Evolutionary conservation across 495 filamentous ascomycete species (phyloP), one percentile per base, ranked within the genome.

Genomic region (Alectoria sarmentosa): DNA sequence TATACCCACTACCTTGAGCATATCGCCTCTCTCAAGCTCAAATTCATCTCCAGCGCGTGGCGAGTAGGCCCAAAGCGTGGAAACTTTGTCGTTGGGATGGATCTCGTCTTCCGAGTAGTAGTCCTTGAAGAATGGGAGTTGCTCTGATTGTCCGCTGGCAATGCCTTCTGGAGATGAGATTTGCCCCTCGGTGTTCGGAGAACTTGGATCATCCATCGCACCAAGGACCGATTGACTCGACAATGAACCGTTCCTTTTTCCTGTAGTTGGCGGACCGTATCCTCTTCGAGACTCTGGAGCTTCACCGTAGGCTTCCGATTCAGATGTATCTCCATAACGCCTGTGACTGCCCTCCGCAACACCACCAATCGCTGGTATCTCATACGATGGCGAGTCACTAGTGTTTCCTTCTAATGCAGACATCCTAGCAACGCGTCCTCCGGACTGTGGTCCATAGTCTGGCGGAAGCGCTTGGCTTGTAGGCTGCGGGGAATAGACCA

Each of bases 81-180:
- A 83, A 36, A 99, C 95, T 63, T 86, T 88, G 70, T 98, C 92
- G 39, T 89, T 88, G 5, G 94, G 88, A 66, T 92, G 90, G 66
- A 99, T 96, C 67, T 98, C 92, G 71, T 98, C 93, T 69, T 91
- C 86, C 6, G 93, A 97, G 75, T 99, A 99, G 74, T 99, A 99
- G 71, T 99, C 94, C 70, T 96, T 96, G 85, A 99, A 99, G 72
- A 87, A 92, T 11, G 89, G 85, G 39, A 99, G 75, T 73, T 96
- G 95, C 78, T 99, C 95, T 1, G 92, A 96, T 71, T 96, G 91
- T 64, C 91, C 89, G 70, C 91, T 96, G 8, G 88, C 84, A 59
- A 94, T 72, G 32, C 87, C 91, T 71, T 88, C 86, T 3, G 91
- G 91, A 14, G 90, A 95, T 15, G 91, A 94, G 72, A 88, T 85